Evolutionary conservation across 1,284 basidiomycete genomes (phyloP).

Genomic region (Schizophyllum commune): DNA sequence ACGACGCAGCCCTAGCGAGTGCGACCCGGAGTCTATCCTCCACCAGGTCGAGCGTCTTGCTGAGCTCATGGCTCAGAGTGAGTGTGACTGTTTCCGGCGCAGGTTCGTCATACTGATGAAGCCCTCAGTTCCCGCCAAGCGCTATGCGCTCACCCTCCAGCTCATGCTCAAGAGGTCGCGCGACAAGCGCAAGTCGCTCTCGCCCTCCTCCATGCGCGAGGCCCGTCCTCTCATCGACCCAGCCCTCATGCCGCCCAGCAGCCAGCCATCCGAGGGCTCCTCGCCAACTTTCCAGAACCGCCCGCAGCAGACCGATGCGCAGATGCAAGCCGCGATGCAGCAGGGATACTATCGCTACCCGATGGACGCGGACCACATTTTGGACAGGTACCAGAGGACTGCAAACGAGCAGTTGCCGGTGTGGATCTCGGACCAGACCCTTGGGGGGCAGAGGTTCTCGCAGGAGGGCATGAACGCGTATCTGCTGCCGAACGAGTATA

Average conservation of each 20-base stretch:
- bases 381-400: constrained; percentile 64
- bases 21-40: constrained; percentile 70
- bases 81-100: constrained; percentile 17
- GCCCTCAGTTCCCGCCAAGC: constrained; percentile 72
- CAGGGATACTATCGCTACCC: constrained; percentile 23
- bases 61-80: constrained; percentile 69
- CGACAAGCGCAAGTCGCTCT: constrained; percentile 47
- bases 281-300: constrained; percentile 35
- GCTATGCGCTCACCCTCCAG: constrained; percentile 82
- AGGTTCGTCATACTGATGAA: constrained; percentile 3
- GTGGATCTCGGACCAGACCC: constrained; percentile 74
- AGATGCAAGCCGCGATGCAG: constrained; percentile 17
- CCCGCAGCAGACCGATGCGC: constrained; percentile 18
- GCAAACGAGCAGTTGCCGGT: constrained; percentile 69
- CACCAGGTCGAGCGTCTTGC: constrained; percentile 75
- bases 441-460: constrained; percentile 65
- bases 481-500: constrained; percentile 65
- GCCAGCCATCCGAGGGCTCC: constrained; percentile 21
- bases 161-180: constrained; percentile 77
- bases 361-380: constrained; percentile 63
- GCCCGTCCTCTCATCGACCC: constrained; percentile 31
- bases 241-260: constrained; percentile 14
- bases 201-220: constrained; percentile 48
- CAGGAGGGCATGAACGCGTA: constrained; percentile 81
- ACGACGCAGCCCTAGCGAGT: constrained; percentile 65